These are phyloP conservation scores for Zalaria obscura DNA, from an alignment of 2,329 filamentous ascomycete genomes.

Conservation along the genomic window DNA sequence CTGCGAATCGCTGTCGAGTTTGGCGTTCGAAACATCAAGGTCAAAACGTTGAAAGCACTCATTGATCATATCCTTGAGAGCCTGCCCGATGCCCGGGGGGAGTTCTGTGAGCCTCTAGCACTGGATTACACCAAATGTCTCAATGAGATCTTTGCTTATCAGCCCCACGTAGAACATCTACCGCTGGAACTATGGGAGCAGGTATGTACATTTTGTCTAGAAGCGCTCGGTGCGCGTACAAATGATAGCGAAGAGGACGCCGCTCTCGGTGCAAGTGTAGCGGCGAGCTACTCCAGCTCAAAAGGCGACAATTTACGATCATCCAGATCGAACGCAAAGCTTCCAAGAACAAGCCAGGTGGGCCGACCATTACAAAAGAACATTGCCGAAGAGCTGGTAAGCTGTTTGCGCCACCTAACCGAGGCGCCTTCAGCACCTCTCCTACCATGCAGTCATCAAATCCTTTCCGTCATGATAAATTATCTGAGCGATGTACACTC, in stretches of 20 bases:
- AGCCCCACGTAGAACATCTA: constrained; percentile 69
- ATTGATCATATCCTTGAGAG: constrained; percentile 71
- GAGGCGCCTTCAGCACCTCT: constrained; percentile 16
- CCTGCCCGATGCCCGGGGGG: constrained; percentile 46
- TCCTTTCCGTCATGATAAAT: constrained; percentile 43
- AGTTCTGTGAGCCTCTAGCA: constrained; percentile 53
- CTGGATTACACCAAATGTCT: constrained; percentile 70
- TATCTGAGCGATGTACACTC: constrained; percentile 36
- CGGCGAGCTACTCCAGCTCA: constrained; percentile 1
- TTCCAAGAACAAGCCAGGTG: constrained; percentile 6
- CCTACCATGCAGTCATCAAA: constrained; percentile 36
- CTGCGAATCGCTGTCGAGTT: constrained; percentile 59
- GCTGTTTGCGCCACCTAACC: constrained; percentile 13
- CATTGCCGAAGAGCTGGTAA: constrained; percentile 17
- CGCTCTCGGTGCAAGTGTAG: not conserved
- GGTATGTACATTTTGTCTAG: constrained; percentile 57
- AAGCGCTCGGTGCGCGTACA: constrained; percentile 32
- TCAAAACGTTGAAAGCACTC: constrained; percentile 65
- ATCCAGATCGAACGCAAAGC: constrained; percentile 10
- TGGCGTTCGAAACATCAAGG: constrained; percentile 52
- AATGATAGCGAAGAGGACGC: constrained; percentile 10
- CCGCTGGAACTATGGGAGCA: constrained; percentile 52
- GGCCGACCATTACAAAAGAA: constrained; percentile 5
- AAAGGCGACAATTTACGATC: constrained; percentile 12
- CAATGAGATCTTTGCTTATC: constrained; percentile 52